Percentiles rank a stretch among this genome's conserved stretches.
Conservation (phyloP, 371 early-diverging fungal genomes). For the Fennellomyces sp. region DNA sequence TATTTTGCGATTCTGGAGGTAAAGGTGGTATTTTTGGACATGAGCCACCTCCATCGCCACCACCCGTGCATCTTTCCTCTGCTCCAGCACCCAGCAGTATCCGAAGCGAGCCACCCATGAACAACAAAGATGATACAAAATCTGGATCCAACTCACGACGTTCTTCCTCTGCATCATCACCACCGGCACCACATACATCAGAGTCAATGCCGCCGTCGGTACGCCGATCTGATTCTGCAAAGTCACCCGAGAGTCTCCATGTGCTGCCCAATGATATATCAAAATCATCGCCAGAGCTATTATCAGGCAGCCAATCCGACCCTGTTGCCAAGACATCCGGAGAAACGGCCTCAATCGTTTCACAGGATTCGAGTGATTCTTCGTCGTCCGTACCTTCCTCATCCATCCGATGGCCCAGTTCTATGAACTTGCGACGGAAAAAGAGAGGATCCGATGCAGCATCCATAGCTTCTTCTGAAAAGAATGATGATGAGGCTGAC, state of each 20-base stretch:
- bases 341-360: conserved; percentile 4
- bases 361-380: conserved; percentile 7
- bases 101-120: background rate
- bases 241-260: background rate
- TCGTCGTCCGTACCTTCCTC: conserved; percentile 7
- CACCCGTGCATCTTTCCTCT: background rate
- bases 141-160: background rate
- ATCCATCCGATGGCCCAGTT: conserved; percentile 14
- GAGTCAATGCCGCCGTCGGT: background rate
- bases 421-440: conserved; percentile 7
- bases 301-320: background rate
- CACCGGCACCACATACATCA: background rate
- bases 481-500: background rate
- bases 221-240: background rate
- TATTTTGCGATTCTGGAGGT: conserved; percentile 71
- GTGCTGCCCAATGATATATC: background rate
- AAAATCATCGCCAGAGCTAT: conserved; percentile 10
- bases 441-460: conserved; percentile 8
- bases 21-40: conserved; percentile 67
- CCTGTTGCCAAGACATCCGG: background rate
- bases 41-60: conserved; percentile 2
- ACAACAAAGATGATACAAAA: background rate
- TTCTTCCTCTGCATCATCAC: conserved; percentile 3
- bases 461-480: background rate
- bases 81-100: background rate